Base-by-base conservation (phyloP, 305 asterid species). In the Rubia balearica region DNA sequence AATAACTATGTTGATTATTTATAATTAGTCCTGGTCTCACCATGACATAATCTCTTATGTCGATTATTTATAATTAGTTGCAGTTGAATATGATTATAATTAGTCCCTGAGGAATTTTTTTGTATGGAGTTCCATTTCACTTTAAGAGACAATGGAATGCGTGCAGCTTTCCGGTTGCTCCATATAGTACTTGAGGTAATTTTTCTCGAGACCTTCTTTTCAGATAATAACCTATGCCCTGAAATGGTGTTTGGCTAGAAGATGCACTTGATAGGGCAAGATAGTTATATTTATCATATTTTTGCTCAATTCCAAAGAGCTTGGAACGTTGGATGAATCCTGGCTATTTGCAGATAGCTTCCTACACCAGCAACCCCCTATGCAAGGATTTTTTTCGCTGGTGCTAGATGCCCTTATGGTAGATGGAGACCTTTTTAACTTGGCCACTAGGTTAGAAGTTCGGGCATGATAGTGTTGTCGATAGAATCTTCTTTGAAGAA, bases 101-200 rank as follows among this genome's bases (percentile, higher is more conserved):
- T n/a, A n/a, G n/a, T n/a, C n/a, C n/a, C 98, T 19, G 99, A 95
- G 80, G 99, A 95, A 85, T 95, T 91, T 81, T 88, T 95, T 79
- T 90, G 97, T 87, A 95, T 91, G 96, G 99, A 95, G 81, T 91
- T 95, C 68, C 95, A 96, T 61, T 95, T 95, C 81, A 91, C 97
- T 67, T 81, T 95, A 79, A 90, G 97, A 81, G 98, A 91, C 77
- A 76, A 85, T 81, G 99, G 98, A 51, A 95, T 95, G 99, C 89
- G 88, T 75, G 99, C 98, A 71, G 99, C 99, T 81, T 95, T 95
- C 80, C 98, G 91, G 86, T 86, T 95, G 73, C 99, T 95, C 80
- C 99, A 95, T 83, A 95, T 91, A 98, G 98, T 95, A 30, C 99
- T 95, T 72, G 92, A 95, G 99, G 99, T 95, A 87, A 81, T 68